Evolutionary conservation across 2,329 filamentous ascomycete genomes (phyloP).

Genomic region (Nigrospora osmanthi): DNA sequence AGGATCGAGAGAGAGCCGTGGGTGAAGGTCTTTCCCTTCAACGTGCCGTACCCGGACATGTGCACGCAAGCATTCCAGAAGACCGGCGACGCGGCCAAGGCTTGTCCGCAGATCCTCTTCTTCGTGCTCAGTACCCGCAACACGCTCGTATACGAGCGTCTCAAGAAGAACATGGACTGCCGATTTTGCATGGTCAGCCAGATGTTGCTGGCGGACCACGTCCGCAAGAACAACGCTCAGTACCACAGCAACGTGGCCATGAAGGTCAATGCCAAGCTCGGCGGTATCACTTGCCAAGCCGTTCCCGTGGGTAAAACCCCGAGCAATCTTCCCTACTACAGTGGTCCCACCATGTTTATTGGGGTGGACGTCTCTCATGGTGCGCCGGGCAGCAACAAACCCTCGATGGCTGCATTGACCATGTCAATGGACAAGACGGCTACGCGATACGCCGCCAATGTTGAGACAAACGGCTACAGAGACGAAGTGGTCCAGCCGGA

Average conservation of each 20-base stretch:
- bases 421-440: slow-evolving; percentile 67
- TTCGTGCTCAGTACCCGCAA: slow-evolving; percentile 70
- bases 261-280: slow-evolving; percentile 96
- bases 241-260: slow-evolving; percentile 92
- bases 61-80: slow-evolving; percentile 47
- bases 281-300: slow-evolving; percentile 61
- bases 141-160: slow-evolving; percentile 64
- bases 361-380: slow-evolving; percentile 88
- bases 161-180: slow-evolving; percentile 87
- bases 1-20: slow-evolving; percentile 25
- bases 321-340: slow-evolving; percentile 32
- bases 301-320: slow-evolving; percentile 18
- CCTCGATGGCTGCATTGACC: slow-evolving; percentile 83
- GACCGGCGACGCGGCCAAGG: slow-evolving; percentile 43
- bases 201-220: slow-evolving; percentile 65
- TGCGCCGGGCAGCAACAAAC: slow-evolving; percentile 54
- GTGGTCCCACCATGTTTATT: slow-evolving; percentile 67
- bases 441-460: slow-evolving; percentile 69
- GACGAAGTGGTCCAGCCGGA: slow-evolving; percentile 66
- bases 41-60: slow-evolving; percentile 38
- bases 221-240: slow-evolving; percentile 62
- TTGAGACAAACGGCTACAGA: slow-evolving; percentile 76
- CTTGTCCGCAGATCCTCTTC: slow-evolving; percentile 67
- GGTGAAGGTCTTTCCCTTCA: slow-evolving; percentile 24
- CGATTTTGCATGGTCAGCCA: slow-evolving; percentile 79